Conservation (phyloP, 106 monocot species). For the Apostasia shenzhenica region DNA sequence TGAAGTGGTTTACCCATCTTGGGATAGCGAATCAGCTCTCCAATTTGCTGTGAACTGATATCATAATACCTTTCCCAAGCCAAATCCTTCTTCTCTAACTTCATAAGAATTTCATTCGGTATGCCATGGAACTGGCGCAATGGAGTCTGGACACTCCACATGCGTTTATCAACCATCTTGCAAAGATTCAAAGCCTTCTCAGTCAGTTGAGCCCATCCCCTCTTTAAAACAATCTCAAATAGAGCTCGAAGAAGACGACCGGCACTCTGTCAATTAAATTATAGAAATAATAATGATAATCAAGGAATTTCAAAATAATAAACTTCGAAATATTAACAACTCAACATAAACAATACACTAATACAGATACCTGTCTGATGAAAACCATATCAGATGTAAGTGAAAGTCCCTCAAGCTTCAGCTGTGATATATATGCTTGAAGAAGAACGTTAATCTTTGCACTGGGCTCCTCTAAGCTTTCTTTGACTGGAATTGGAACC, state of each 20-base stretch:
- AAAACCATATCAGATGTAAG: slow-evolving; percentile 96
- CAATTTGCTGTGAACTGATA: slow-evolving; percentile 83
- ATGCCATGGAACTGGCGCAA: slow-evolving; percentile 84
- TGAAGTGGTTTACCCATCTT: slow-evolving; percentile 66
- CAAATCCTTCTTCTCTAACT: slow-evolving; percentile 92
- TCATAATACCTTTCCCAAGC: slow-evolving; percentile 97
- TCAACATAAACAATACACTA: not conserved
- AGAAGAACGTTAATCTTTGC: slow-evolving; percentile 98
- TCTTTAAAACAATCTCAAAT: slow-evolving; percentile 94
- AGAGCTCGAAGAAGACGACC: slow-evolving; percentile 90
- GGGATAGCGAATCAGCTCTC: slow-evolving; percentile 79
- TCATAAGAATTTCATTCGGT: slow-evolving; percentile 96
- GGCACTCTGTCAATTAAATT: slow-evolving; percentile 54
- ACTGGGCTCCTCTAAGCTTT: slow-evolving; percentile 96
- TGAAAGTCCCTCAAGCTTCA: slow-evolving; percentile 95
- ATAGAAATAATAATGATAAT: too few relatives aligned
- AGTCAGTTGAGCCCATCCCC: slow-evolving; percentile 93
- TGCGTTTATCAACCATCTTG: slow-evolving; percentile 97
- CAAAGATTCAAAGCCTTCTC: slow-evolving; percentile 89
- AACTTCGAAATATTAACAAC: not conserved
- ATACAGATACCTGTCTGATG: slow-evolving; percentile 71
- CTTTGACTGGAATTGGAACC: slow-evolving; percentile 98
- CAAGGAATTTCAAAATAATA: not conserved
- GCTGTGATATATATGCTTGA: slow-evolving; percentile 87
- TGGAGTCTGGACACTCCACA: slow-evolving; percentile 97